Conservation (phyloP, 2,329 filamentous ascomycete species). For the Neopestalotiopsis sp. region DNA sequence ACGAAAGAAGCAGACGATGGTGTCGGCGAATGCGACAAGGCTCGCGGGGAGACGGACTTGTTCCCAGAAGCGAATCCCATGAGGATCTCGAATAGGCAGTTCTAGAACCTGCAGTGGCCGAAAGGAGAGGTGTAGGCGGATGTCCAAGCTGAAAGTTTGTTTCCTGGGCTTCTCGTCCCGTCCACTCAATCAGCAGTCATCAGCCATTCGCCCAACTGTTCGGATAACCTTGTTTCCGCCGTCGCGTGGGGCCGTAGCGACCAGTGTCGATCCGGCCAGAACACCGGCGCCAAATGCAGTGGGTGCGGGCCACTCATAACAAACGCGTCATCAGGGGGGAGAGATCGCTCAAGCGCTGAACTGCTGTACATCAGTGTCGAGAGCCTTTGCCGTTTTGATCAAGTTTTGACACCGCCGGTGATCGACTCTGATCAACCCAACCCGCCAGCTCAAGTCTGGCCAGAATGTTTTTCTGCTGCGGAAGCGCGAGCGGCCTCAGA, state of each 20-base stretch:
- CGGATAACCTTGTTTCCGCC: constrained; percentile 32
- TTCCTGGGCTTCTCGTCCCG: constrained; percentile 3
- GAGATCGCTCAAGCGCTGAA: not conserved
- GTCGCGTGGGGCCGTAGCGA: constrained; percentile 27
- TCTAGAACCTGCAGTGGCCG: constrained; percentile 7
- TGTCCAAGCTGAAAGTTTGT: constrained; percentile 6
- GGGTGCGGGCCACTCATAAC: constrained; percentile 3
- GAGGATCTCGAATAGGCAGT: constrained; percentile 9
- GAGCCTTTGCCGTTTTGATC: not conserved
- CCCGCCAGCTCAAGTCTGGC: not conserved
- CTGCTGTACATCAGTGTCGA: not conserved
- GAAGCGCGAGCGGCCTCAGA: not conserved
- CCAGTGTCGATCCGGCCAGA: constrained; percentile 26
- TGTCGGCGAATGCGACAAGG: not conserved
- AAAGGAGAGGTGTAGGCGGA: not conserved
- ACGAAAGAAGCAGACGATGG: not conserved
- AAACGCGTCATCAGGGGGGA: constrained; percentile 12
- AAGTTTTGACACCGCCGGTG: not conserved
- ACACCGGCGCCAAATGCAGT: constrained; percentile 21
- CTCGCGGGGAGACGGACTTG: not conserved
- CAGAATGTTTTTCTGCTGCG: not conserved
- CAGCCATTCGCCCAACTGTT: constrained; percentile 29
- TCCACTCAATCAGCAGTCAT: constrained; percentile 24
- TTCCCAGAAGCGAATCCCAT: constrained; percentile 4
- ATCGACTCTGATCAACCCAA: constrained; percentile 1